Conservation (phyloP, 1,284 basidiomycete species). For the Heimioporus retisporus region DNA sequence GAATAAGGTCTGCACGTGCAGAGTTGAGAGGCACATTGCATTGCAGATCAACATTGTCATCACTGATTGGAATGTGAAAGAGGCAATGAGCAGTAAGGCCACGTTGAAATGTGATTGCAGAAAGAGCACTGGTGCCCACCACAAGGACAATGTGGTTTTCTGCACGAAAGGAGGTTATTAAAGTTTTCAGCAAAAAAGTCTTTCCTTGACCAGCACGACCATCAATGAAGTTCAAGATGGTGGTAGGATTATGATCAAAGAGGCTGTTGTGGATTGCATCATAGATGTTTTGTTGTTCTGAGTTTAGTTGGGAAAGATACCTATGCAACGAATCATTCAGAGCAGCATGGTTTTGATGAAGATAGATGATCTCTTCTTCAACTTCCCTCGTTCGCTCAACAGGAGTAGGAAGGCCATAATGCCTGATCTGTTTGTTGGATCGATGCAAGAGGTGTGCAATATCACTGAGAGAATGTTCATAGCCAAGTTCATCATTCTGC, state of each 20-base stretch:
- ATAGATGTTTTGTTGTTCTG: too few relatives aligned
- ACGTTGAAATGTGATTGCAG: not conserved
- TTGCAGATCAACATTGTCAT: not conserved
- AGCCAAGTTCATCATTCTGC: too few relatives aligned
- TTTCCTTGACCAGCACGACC: not conserved
- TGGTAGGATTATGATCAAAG: not conserved
- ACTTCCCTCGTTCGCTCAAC: too few relatives aligned
- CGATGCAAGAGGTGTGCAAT: too few relatives aligned
- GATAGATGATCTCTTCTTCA: too few relatives aligned
- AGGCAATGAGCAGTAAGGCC: not conserved
- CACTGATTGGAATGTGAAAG: not conserved
- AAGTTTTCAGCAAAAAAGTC: not conserved
- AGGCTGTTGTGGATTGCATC: not conserved
- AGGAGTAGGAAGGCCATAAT: too few relatives aligned
- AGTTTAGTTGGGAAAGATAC: too few relatives aligned
- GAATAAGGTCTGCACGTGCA: not conserved
- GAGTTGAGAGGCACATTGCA: not conserved
- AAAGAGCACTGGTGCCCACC: not conserved
- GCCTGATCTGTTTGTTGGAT: too few relatives aligned
- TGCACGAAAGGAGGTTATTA: not conserved
- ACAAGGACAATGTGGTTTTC: not conserved
- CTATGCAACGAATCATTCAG: too few relatives aligned
- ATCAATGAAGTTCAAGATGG: not conserved
- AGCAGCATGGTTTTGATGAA: too few relatives aligned
- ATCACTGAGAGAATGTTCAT: too few relatives aligned